Conservation (phyloP, 768 basidiomycete species). For the Phlebiopsis flavidoalba region DNA sequence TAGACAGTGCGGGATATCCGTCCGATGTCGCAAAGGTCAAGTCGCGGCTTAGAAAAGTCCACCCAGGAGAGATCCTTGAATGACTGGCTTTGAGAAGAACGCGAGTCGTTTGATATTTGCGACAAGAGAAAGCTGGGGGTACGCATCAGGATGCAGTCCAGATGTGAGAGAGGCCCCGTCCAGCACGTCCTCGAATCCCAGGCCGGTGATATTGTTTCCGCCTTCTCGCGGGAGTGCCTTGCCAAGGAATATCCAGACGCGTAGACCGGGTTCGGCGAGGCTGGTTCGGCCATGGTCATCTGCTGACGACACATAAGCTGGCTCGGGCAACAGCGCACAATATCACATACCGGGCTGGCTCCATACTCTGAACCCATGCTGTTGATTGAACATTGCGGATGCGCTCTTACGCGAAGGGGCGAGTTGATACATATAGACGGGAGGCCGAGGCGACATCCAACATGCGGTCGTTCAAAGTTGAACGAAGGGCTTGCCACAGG, state of each 20-base stretch:
- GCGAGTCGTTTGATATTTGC: neutral
- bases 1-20: neutral
- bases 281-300: neutral
- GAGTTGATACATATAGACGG: slow-evolving; percentile 6
- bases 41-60: neutral
- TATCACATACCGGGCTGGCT: neutral
- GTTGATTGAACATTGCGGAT: slow-evolving; percentile 6
- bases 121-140: neutral
- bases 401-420: slow-evolving; percentile 2
- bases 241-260: neutral
- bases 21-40: slow-evolving; percentile 2
- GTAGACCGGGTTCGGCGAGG: neutral
- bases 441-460: neutral
- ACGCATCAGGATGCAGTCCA: neutral
- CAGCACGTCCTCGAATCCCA: neutral
- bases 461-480: slow-evolving; percentile 9
- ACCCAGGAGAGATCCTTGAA: neutral
- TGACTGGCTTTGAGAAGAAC: neutral
- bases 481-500: neutral
- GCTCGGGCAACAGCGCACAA: neutral
- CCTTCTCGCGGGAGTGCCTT: neutral
- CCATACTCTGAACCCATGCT: neutral
- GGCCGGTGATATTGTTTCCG: neutral
- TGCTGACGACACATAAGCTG: neutral
- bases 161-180: neutral